Evolutionary conservation across 331 rosid species (phyloP).

Genomic region (Cydonia oblonga): DNA sequence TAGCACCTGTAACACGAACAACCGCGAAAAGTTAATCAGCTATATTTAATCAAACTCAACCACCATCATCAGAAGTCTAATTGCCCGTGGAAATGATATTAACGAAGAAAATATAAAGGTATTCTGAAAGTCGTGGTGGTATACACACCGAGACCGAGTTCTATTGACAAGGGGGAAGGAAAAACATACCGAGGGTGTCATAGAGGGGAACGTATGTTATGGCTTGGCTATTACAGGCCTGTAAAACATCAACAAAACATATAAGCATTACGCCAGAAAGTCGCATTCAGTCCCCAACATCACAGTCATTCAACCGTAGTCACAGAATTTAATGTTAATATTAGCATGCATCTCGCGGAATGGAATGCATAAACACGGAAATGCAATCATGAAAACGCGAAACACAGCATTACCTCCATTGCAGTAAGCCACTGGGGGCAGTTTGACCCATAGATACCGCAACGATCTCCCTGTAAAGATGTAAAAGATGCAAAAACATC

Average conservation of each 20-base stretch:
- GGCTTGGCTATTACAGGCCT: conserved; percentile 84
- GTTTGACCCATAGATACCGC: conserved; percentile 83
- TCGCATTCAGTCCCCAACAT: background rate
- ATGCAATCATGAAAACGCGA: background rate
- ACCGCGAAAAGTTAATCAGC: background rate
- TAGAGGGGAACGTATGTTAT: conserved; percentile 74
- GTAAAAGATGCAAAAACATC: background rate
- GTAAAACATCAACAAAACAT: conserved; percentile 16
- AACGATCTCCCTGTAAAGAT: conserved; percentile 59
- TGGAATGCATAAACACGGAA: background rate
- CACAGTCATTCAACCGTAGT: background rate
- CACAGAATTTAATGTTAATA: background rate
- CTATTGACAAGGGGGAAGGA: background rate
- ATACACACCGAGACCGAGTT: background rate
- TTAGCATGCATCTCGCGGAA: background rate
- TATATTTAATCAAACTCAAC: background rate
- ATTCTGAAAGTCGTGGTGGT: background rate
- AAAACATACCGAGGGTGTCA: conserved; percentile 68
- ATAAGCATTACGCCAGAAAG: background rate
- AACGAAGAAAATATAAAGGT: background rate
- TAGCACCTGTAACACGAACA: conserved; percentile 54
- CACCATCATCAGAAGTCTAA: background rate
- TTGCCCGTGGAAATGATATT: background rate
- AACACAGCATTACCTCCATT: conserved; percentile 33
- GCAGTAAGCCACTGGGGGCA: conserved; percentile 50